Evolutionary conservation across 1,139 yeast species (phyloP), one percentile per base, ranked within the genome.

Genomic region (Hyphopichia burtonii): DNA sequence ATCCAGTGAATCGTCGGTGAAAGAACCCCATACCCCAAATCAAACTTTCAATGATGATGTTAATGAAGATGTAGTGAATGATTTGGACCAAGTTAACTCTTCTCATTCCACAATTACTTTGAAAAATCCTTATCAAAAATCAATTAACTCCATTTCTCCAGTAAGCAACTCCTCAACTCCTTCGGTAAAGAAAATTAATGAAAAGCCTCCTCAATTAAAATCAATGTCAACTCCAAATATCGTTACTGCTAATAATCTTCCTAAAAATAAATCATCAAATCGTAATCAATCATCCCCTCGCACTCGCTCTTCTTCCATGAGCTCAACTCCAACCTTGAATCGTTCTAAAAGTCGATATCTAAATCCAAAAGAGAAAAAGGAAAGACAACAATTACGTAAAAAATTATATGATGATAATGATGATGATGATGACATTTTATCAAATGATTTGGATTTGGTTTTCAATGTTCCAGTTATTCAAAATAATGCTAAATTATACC

Each of bases 391-490:
- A 42, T 55, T 65, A 40, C 60, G 77, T 19, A 73, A 72, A 51
- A 65, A 73, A 48, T 56, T 60, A 38, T 72, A 71, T 48, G 78
- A 73, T 43, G 76, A 71, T 32, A 65, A 68, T 48, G 73, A 70
- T 41, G 63, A 65, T 46, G 78, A 73, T 44, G 76, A 71, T 41
- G 74, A 68, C 39, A 65, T 71, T 16, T 50, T 69, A 33, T 54
- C 65, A 14, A 65, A 65, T 48, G 76, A 71, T 46, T 54, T 68
- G 42, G 72, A 69, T 42, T 56, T 71, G 37, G 68, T 71, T 6
- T 73, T 72, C 49, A 74, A 74, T 46, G 78, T 74, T 14, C 78
- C 78, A 1, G 65, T 73, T 11, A 66, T 73, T 30, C 63, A 64
- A 44, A 67, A 62, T 49, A 66, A 65, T 43, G 63, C 64, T 39